Percentiles rank a stretch among this genome's conserved stretches.
These are phyloP conservation scores for Inosperma sp. DNA, from an alignment of 768 basidiomycete species.

Conservation along the genomic window DNA sequence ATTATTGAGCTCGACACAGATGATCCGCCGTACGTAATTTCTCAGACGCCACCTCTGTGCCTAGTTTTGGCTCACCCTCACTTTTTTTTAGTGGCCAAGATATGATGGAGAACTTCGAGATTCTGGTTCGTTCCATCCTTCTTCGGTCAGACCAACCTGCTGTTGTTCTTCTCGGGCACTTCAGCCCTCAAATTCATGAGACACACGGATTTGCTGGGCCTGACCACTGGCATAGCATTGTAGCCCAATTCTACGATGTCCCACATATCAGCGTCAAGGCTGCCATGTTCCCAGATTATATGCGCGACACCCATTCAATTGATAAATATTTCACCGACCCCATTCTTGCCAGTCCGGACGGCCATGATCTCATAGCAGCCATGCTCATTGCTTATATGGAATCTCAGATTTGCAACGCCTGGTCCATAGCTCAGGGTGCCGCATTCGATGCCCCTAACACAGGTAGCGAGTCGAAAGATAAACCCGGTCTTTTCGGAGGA, in stretches of 20 bases:
- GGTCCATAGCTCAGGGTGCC: conserved; percentile 67
- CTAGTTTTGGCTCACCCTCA: neutral
- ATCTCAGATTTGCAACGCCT: conserved; percentile 80
- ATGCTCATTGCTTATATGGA: conserved; percentile 90
- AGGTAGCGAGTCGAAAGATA: conserved; percentile 33
- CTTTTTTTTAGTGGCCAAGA: conserved; percentile 51
- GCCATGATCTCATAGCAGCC: conserved; percentile 88
- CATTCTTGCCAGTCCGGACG: conserved; percentile 70
- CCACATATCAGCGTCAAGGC: conserved; percentile 89
- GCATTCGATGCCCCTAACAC: conserved; percentile 55
- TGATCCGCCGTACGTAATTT: conserved; percentile 67
- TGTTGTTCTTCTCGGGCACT: conserved; percentile 92
- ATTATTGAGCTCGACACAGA: conserved; percentile 94
- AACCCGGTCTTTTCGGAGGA: conserved; percentile 77
- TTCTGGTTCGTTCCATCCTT: conserved; percentile 88
- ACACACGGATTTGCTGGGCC: conserved; percentile 83
- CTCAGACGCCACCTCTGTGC: neutral
- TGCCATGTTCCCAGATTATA: conserved; percentile 76
- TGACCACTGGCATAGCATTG: conserved; percentile 83
- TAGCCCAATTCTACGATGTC: conserved; percentile 96
- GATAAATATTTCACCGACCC: conserved; percentile 77
- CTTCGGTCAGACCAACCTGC: conserved; percentile 89
- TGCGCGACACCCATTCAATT: conserved; percentile 61
- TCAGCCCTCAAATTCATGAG: conserved; percentile 78
- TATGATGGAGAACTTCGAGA: conserved; percentile 82